Evolutionary conservation across 208 protist genomes (phyloP).

Genomic region (Leishmania tropica): DNA sequence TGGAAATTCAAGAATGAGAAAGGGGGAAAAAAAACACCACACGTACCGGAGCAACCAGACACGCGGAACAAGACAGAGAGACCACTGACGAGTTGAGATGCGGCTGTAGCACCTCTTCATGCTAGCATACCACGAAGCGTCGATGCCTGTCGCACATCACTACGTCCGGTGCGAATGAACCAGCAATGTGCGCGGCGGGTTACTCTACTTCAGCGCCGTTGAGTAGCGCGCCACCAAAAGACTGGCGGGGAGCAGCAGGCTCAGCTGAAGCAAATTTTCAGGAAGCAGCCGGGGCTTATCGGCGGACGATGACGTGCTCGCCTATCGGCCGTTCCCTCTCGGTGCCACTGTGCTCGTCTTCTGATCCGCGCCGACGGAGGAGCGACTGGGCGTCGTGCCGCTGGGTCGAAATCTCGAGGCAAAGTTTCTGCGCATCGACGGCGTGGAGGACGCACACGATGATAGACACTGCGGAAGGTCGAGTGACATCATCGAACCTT

Average conservation of each 20-base stretch:
- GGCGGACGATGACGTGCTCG: not conserved
- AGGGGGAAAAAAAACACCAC: not conserved
- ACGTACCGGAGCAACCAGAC: not conserved
- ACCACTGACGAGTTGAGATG: not conserved
- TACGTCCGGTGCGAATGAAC: not conserved
- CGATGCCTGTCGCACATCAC: not conserved
- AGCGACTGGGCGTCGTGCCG: not conserved
- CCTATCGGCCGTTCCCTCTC: not conserved
- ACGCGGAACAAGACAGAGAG: not conserved
- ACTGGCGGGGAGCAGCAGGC: not conserved
- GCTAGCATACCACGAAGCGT: not conserved
- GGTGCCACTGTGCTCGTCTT: not conserved
- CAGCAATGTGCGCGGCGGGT: not conserved
- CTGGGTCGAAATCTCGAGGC: not conserved
- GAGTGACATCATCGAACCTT: not conserved
- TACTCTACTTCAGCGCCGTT: not conserved
- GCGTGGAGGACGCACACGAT: not conserved
- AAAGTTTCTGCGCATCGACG: not conserved
- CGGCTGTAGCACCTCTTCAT: not conserved
- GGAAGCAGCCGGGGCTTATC: constrained; percentile 8
- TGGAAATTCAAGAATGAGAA: not conserved
- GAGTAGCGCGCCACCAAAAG: constrained; percentile 18
- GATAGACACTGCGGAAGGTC: not conserved
- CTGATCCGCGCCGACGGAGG: not conserved
- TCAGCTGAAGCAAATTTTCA: constrained; percentile 6